These are phyloP conservation scores for Pseudoperonospora humuli DNA, from an alignment of 352 stramenopile genomes.

Conservation along the genomic window DNA sequence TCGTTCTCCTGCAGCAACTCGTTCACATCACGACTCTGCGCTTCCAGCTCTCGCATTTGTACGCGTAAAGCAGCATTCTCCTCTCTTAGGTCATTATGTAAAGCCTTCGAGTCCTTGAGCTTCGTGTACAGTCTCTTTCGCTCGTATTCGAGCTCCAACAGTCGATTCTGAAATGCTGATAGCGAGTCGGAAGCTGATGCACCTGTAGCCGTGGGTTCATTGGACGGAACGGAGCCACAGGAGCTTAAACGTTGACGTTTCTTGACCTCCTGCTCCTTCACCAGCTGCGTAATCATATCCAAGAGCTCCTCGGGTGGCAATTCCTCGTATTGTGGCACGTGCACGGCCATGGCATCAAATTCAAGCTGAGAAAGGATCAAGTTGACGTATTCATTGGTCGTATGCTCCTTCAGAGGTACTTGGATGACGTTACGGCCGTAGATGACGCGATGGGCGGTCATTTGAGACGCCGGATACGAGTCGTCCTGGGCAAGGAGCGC, in stretches of 20 bases:
- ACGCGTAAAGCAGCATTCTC: constrained; percentile 54
- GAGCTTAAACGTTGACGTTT: constrained; percentile 20
- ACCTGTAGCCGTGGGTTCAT: not conserved
- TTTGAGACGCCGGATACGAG: constrained; percentile 13
- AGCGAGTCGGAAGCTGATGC: constrained; percentile 17
- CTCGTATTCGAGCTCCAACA: constrained; percentile 67
- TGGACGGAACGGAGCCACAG: constrained; percentile 2
- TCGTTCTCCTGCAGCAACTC: constrained; percentile 53
- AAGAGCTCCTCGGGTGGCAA: constrained; percentile 46
- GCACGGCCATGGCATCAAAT: constrained; percentile 69
- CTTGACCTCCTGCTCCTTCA: constrained; percentile 45
- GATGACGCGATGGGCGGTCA: constrained; percentile 32
- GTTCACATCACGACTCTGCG: constrained; percentile 41
- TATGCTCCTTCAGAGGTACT: constrained; percentile 47
- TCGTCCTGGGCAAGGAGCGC: constrained; percentile 27
- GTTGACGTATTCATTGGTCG: constrained; percentile 49
- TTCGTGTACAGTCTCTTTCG: constrained; percentile 60
- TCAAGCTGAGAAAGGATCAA: constrained; percentile 70
- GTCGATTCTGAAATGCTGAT: constrained; percentile 42
- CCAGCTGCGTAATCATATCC: constrained; percentile 43
- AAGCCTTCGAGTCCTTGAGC: constrained; percentile 36
- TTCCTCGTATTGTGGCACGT: constrained; percentile 61
- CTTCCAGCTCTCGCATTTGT: constrained; percentile 41
- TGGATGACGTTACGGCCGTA: constrained; percentile 72
- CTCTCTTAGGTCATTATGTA: constrained; percentile 64